Conservation (phyloP, 306 rosid species). For the Dalbergia cultrata region DNA sequence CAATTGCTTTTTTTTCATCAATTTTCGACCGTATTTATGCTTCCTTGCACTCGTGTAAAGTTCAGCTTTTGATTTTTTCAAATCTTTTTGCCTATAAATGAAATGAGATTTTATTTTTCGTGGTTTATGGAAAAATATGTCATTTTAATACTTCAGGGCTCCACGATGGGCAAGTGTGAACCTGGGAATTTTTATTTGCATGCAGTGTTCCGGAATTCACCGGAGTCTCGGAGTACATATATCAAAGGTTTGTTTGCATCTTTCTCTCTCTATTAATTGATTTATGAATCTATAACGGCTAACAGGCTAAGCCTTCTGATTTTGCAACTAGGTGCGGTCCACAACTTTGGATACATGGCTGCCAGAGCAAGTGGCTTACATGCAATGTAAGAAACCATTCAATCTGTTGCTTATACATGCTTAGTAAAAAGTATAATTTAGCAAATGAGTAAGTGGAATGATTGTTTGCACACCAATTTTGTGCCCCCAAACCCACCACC, state of each 20-base stretch:
- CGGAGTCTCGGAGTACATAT: slow-evolving; percentile 97
- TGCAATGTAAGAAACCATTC: slow-evolving; percentile 78
- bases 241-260: slow-evolving; percentile 70
- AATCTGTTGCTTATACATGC: slow-evolving; percentile 24
- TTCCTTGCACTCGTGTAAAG: no score
- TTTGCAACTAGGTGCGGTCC: slow-evolving; percentile 79
- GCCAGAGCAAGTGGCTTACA: slow-evolving; percentile 88
- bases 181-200: slow-evolving; percentile 91
- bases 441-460: neutral
- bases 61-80: no score
- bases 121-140: neutral
- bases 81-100: no score
- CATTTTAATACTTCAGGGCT: slow-evolving; percentile 65
- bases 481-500: no score
- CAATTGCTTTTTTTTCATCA: no score
- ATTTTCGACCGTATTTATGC: no score
- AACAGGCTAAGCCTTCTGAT: slow-evolving; percentile 42
- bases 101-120: no score
- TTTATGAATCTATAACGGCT: neutral
- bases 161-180: slow-evolving; percentile 99
- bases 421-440: neutral
- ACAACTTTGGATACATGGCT: slow-evolving; percentile 97
- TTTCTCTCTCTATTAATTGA: neutral
- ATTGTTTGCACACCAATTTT: no score
- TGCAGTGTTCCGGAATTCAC: slow-evolving; percentile 98